Conservation (phyloP, 1,284 basidiomycete genomes). For the Retiboletus flavoniger region DNA sequence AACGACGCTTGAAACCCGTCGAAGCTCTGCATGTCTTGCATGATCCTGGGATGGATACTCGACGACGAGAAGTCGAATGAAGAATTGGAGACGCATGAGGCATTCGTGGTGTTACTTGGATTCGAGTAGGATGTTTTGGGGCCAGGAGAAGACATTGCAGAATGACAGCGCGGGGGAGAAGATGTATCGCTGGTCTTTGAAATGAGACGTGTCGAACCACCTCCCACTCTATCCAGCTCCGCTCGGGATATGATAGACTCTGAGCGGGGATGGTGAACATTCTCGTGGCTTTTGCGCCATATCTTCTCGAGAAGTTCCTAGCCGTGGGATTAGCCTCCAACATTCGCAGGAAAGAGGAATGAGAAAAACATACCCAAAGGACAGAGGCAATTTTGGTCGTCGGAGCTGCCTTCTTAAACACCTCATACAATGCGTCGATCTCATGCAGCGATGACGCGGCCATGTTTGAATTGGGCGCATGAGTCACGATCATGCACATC, state of each 20-base stretch:
- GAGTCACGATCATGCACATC: slow-evolving; percentile 62
- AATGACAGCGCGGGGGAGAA: slow-evolving; percentile 9
- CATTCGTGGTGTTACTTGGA: neutral
- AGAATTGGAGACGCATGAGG: neutral
- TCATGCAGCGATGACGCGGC: slow-evolving; percentile 56
- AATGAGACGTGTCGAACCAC: slow-evolving; percentile 52
- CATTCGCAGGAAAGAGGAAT: neutral
- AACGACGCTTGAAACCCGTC: slow-evolving; percentile 36
- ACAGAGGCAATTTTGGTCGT: slow-evolving; percentile 49
- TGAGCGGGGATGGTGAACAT: slow-evolving; percentile 38
- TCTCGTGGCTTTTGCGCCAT: slow-evolving; percentile 52
- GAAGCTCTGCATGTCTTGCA: slow-evolving; percentile 45
- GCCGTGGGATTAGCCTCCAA: neutral
- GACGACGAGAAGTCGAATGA: slow-evolving; percentile 7
- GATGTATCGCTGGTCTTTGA: slow-evolving; percentile 19
- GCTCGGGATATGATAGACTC: slow-evolving; percentile 34
- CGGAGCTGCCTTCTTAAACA: slow-evolving; percentile 54
- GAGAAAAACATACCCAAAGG: slow-evolving; percentile 45
- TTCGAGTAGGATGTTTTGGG: neutral
- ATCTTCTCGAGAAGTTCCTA: slow-evolving; percentile 53
- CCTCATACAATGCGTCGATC: slow-evolving; percentile 46
- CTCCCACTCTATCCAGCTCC: slow-evolving; percentile 64
- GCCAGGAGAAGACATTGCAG: slow-evolving; percentile 2
- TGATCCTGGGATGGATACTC: slow-evolving; percentile 42
- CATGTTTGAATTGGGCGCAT: slow-evolving; percentile 56